Base-by-base conservation (phyloP, 441 rosid genomes). In the Brassica hybrid region DNA sequence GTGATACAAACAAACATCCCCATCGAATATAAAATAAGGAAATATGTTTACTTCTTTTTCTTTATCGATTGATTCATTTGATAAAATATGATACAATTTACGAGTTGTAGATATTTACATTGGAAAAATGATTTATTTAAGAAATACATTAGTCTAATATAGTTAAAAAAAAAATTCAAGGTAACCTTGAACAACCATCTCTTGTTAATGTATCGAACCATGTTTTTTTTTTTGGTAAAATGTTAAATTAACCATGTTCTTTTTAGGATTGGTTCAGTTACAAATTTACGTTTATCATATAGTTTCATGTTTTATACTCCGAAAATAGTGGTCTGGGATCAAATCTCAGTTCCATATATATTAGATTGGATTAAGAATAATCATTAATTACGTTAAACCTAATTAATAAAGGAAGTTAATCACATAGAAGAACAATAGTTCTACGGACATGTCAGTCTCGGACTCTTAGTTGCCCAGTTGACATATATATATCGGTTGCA, bases 391-490 rank as follows among this genome's bases (percentile, higher is more conserved):
- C 21, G 10, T 52, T 7, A 52, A 52, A 10, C 50, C 16, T 62
- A 30, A 30, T 30, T 30, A 30, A 30, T 30, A 30, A 30, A 25
- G 27, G 27, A 25, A 30, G 34, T 30, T 30, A 30, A 30, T 4
- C 34, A 30, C 34, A 30, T 30, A 30, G 34, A 30, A 30, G 34
- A 30, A 30, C 7, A 30, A 30, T 19, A 64, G 36, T 36, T 36
- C 58, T 74, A 54, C 57, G 25, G 71, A 52, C 65, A 64, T 64
- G 54, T 61, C 68, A 45, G 45, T 70, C 54, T 58, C 66, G 38
- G 16, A 27, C 65, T 6, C 4, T 1, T 7, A 17, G 27, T 23
- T 25, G 8, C 7, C 25, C 23, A 21, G 6, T 8, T 9, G n/a
- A 11, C 16, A 18, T 27, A 19, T 50, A 18, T 48, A 19, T 50